A percentile compares a stretch with the other conserved stretches of the same genome.
phyloP scores from a whole-genome alignment of 257 asterid genomes.

The Solanum arcanum region DNA sequence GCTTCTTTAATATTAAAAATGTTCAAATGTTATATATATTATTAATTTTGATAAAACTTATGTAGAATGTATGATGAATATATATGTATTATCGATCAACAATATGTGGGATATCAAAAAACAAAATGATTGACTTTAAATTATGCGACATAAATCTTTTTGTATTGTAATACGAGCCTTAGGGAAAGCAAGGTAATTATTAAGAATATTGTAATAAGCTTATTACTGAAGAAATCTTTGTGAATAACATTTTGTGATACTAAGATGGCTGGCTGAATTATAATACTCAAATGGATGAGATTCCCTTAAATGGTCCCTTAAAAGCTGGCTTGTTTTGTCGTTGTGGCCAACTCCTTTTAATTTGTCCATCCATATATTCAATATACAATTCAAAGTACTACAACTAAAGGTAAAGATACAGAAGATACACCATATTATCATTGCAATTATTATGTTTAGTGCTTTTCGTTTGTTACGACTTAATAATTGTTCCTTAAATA shows the following conservation, averaged over 20 bases:
- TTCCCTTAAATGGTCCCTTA: slow-evolving; percentile 36
- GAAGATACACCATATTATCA: neutral
- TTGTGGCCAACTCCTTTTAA: slow-evolving; percentile 21
- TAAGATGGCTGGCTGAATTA: neutral
- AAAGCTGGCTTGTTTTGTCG: slow-evolving; percentile 56
- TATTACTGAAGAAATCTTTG: neutral
- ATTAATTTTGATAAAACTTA: neutral
- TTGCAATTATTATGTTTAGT: neutral
- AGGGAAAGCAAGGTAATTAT: neutral
- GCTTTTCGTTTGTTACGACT: neutral
- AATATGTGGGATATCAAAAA: neutral
- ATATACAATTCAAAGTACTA: neutral
- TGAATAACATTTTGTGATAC: neutral
- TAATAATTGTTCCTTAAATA: neutral
- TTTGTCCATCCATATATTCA: neutral
- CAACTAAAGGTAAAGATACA: neutral
- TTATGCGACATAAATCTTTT: neutral
- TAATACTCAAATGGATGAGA: slow-evolving; percentile 13
- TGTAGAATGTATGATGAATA: neutral
- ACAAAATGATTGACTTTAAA: neutral
- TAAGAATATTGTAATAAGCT: neutral
- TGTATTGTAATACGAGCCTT: neutral
- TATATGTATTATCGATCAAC: neutral
- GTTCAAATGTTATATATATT: neutral
- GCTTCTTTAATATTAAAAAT: neutral